These are phyloP conservation scores for Arabidopsis lyrata DNA, from an alignment of 441 rosid species.

Conservation along the genomic window DNA sequence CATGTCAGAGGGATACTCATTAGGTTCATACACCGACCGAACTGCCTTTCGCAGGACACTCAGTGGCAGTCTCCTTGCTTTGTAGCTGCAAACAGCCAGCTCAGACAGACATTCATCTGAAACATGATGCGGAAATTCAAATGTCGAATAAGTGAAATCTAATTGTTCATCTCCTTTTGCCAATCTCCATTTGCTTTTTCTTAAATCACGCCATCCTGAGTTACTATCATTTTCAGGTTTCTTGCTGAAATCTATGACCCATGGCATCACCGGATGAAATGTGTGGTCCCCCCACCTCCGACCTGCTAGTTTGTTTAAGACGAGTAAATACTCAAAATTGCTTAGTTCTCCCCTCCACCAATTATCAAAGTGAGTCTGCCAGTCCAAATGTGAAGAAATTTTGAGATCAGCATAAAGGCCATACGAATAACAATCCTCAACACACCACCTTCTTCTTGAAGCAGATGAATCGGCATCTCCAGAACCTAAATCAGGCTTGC, in stretches of 20 bases:
- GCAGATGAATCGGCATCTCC: slow-evolving; percentile 40
- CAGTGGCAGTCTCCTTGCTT: slow-evolving; percentile 96
- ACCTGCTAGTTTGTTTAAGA: slow-evolving; percentile 86
- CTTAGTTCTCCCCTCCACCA: slow-evolving; percentile 97
- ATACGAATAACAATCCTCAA: slow-evolving; percentile 60
- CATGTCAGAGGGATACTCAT: slow-evolving; percentile 97
- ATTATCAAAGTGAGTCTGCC: slow-evolving; percentile 69
- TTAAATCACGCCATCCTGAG: slow-evolving; percentile 90
- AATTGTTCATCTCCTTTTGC: slow-evolving; percentile 98
- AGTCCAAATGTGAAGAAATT: slow-evolving; percentile 62
- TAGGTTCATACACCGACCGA: slow-evolving; percentile 96
- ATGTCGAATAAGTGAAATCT: slow-evolving; percentile 92
- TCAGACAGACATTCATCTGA: slow-evolving; percentile 99
- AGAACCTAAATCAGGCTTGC: slow-evolving; percentile 49
- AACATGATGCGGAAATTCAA: slow-evolving; percentile 95
- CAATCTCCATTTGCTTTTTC: slow-evolving; percentile 96
- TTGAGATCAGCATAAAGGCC: slow-evolving; percentile 71
- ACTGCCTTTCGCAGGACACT: slow-evolving; percentile 89
- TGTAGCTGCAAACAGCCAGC: slow-evolving; percentile 98
- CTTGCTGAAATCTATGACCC: slow-evolving; percentile 95
- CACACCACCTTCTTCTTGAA: slow-evolving; percentile 50
- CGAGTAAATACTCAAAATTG: slow-evolving; percentile 89
- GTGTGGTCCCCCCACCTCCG: slow-evolving; percentile 98
- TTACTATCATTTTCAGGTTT: slow-evolving; percentile 78
- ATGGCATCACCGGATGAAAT: slow-evolving; percentile 94